phyloP scores from a whole-genome alignment of 164 flowering plant genomes.

The Stephania yunnanensis region DNA sequence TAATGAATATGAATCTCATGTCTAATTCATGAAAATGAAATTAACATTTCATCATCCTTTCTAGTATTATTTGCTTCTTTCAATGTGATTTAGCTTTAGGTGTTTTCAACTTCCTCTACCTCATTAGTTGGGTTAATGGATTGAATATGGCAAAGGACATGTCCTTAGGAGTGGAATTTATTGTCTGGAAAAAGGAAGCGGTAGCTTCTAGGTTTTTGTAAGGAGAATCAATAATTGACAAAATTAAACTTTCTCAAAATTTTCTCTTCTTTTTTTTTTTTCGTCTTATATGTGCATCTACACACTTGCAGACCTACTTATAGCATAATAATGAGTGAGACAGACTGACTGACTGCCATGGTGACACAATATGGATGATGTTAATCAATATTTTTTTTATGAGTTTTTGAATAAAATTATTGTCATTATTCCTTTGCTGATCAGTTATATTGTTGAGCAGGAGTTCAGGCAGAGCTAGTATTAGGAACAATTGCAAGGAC shows the following conservation, averaged over 20 bases:
- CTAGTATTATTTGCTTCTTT: no score
- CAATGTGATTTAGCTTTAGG: not conserved
- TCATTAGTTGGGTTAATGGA: not conserved
- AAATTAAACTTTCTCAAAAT: not conserved
- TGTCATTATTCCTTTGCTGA: not conserved
- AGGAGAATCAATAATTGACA: not conserved
- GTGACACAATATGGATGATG: not conserved
- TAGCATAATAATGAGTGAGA: no score
- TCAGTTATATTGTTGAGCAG: conserved; percentile 27
- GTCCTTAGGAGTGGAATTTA: not conserved
- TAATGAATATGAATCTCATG: no score
- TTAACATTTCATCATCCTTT: no score
- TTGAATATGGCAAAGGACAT: no score
- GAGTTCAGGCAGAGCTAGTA: conserved; percentile 83
- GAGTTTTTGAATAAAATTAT: not conserved
- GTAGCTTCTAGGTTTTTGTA: not conserved
- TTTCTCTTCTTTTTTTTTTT: no score
- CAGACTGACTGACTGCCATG: not conserved
- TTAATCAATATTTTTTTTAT: not conserved
- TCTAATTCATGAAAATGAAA: no score
- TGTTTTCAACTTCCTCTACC: no score
- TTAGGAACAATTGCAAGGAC: conserved; percentile 81
- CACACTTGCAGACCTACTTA: not conserved
- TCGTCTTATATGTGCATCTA: not conserved
- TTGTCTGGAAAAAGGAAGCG: not conserved